phyloP scores from a whole-genome alignment of 2,329 filamentous ascomycete genomes.

The Thelonectria olida region DNA sequence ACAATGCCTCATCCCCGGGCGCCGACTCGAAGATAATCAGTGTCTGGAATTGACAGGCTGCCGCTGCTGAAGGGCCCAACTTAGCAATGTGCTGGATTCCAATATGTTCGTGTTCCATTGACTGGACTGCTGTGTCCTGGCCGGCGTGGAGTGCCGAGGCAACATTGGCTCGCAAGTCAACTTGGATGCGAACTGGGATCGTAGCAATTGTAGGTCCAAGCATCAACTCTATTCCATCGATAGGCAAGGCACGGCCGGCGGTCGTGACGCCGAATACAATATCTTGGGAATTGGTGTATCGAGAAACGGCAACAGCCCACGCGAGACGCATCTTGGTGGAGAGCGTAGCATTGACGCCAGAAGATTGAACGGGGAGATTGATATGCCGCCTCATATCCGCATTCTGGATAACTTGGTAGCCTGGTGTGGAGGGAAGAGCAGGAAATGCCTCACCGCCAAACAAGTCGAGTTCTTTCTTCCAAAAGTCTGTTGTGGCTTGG shows the following conservation, averaged over 20 bases:
- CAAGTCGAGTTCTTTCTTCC: no score
- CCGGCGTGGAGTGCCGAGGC: constrained; percentile 51
- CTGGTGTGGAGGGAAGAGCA: no score
- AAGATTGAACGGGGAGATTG: no score
- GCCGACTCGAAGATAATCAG: constrained; percentile 15
- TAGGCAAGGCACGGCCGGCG: constrained; percentile 40
- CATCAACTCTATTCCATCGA: constrained; percentile 39
- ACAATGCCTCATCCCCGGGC: background rate
- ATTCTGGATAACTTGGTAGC: no score
- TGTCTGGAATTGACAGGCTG: constrained; percentile 3
- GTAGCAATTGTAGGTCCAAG: constrained; percentile 44
- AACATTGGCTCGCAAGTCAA: constrained; percentile 42
- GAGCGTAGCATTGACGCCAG: constrained; percentile 23
- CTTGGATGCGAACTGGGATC: constrained; percentile 36
- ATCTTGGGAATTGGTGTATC: constrained; percentile 29
- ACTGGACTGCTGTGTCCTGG: constrained; percentile 20
- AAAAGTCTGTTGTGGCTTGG: no score
- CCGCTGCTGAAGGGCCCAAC: constrained; percentile 4
- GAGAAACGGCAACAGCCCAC: constrained; percentile 37
- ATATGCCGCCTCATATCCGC: no score
- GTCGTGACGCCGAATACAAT: constrained; percentile 40
- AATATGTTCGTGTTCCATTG: constrained; percentile 23
- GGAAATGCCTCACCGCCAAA: no score
- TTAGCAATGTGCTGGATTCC: constrained; percentile 32
- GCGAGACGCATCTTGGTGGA: constrained; percentile 33